Evolutionary conservation across 1,284 basidiomycete species (phyloP).

Genomic region (Cutaneotrichosporon cutaneum): DNA sequence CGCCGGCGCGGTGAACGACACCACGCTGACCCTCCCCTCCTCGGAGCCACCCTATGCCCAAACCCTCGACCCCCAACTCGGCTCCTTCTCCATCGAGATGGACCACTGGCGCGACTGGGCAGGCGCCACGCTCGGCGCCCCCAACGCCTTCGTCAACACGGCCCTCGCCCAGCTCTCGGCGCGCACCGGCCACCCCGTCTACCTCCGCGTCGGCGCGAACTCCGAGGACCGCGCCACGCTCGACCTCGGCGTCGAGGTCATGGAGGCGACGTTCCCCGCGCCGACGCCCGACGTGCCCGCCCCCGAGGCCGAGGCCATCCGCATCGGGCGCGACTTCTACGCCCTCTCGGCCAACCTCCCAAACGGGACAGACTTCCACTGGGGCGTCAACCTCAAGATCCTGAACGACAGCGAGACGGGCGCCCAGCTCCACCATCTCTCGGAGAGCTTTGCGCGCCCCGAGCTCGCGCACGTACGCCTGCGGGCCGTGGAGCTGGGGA

Average conservation of each 20-base stretch:
- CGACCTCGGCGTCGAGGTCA: slow-evolving; percentile 20
- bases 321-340: slow-evolving; percentile 64
- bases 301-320: slow-evolving; percentile 62
- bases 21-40: slow-evolving; percentile 13
- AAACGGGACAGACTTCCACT: slow-evolving; percentile 57
- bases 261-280: slow-evolving; percentile 48
- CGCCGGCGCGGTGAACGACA: slow-evolving; percentile 8
- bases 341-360: slow-evolving; percentile 61
- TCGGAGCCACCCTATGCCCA: slow-evolving; percentile 23
- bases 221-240: slow-evolving; percentile 27
- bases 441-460: slow-evolving; percentile 18
- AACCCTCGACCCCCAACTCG: slow-evolving; percentile 23
- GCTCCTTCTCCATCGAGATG: slow-evolving; percentile 31
- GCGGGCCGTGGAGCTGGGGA: slow-evolving; percentile 62
- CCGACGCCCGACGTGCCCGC: slow-evolving; percentile 59
- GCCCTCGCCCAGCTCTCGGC: slow-evolving; percentile 22
- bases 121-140: slow-evolving; percentile 20
- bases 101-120: slow-evolving; percentile 33
- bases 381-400: slow-evolving; percentile 63
- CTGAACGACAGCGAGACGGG: slow-evolving; percentile 62
- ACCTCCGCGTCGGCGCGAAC: slow-evolving; percentile 25
- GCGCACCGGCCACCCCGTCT: slow-evolving; percentile 24
- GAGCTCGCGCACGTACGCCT: slow-evolving; percentile 54
- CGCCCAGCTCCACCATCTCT: slow-evolving; percentile 61
- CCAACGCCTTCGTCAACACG: slow-evolving; percentile 29